phyloP scores from a whole-genome alignment of 2,329 filamentous ascomycete genomes.

The Eurotiales sp. region DNA sequence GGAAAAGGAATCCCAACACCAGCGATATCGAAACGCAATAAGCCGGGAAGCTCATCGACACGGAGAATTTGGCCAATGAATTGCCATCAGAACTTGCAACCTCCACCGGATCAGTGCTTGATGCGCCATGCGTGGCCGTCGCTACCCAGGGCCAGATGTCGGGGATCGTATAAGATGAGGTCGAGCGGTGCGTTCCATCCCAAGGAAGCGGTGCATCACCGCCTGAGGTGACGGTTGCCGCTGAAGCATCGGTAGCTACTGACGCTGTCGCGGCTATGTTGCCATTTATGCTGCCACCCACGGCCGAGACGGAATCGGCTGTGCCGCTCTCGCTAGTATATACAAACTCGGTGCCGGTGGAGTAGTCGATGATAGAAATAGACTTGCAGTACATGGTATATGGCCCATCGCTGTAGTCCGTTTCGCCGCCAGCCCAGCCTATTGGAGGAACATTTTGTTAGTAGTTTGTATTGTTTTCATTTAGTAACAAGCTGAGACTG shows the following conservation, averaged over 20 bases:
- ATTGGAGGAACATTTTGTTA: neutral
- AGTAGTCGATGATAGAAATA: conserved; percentile 81
- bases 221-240: conserved; percentile 57
- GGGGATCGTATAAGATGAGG: conserved; percentile 50
- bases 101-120: conserved; percentile 56
- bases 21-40: conserved; percentile 50
- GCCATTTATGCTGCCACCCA: conserved; percentile 73
- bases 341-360: conserved; percentile 77
- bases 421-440: conserved; percentile 81
- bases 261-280: conserved; percentile 45
- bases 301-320: conserved; percentile 76
- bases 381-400: conserved; percentile 81
- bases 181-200: conserved; percentile 45
- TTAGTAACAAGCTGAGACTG: no score
- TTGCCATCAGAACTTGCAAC: conserved; percentile 71
- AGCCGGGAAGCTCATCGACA: conserved; percentile 60
- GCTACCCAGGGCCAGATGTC: conserved; percentile 68
- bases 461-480: neutral
- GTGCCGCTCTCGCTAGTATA: conserved; percentile 75
- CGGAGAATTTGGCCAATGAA: conserved; percentile 67
- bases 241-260: conserved; percentile 52
- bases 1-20: conserved; percentile 43
- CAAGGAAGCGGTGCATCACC: conserved; percentile 65
- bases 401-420: conserved; percentile 77
- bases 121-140: conserved; percentile 31